Evolutionary conservation across 2,329 filamentous ascomycete species (phyloP), one percentile per base, ranked within the genome.

Genomic region (Colletotrichum tropicale): DNA sequence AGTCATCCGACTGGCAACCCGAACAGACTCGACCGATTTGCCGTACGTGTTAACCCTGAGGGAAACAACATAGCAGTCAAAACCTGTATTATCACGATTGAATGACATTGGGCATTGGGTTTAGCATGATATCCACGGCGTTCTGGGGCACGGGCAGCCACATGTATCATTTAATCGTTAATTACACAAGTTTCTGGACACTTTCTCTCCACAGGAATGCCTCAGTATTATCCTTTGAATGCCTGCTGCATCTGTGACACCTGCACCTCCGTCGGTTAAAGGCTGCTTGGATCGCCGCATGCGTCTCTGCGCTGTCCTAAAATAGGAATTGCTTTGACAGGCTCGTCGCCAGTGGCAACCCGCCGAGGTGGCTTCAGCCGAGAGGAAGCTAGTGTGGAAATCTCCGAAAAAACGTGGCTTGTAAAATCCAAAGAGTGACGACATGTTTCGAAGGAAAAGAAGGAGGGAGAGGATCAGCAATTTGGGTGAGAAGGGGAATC

Each of bases 1-100:
- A 8, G 87, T 91, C 6, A 89, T 91, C 58, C 85, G 89, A 9
- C 82, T 91, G 34, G 85, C 88, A 15, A 87, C 83, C 30, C 77
- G 81, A 18, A 77, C 80, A 7, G 84, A 85, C 66, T 74, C 77
- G 10, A 80, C 81, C 15, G 81, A 80, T 13, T 48, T 87, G 74
- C 84, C 85, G 13, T 85, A 84, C 74, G 82, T 85, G 12, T 62
- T 85, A 21, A 78, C 70, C n/a, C 38, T 76, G 56, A 61, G 68
- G 55, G 76, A 78, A 36, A 76, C 77, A 24, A 8, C 65, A 16
- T 78, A 78, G 69, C 70, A 28, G 36, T n/a, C 28, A 36, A 24
- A 64, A 65, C 43, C 56, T 24, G 18, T 65, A 65, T 12, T 21
- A 71, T 67, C 21, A 76, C 66, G 74, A 76, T 43, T 74, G 62